A percentile compares a stretch with the other conserved stretches of the same genome.
Conservation (phyloP, 352 stramenopile species). For the Thraustotheca clavata region DNA sequence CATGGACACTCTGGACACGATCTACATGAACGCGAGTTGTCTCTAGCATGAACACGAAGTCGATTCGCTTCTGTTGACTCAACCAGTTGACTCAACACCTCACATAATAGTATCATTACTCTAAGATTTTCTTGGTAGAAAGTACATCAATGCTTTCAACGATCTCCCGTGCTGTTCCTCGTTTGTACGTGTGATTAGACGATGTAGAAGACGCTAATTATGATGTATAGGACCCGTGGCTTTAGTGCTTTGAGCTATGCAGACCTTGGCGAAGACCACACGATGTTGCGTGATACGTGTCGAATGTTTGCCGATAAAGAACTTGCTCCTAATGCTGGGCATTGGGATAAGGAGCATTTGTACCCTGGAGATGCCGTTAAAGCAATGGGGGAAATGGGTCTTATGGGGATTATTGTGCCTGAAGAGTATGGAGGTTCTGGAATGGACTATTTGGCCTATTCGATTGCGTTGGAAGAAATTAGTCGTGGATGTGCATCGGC, state of each 20-base stretch:
- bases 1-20: not conserved
- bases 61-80: too few relatives aligned
- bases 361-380: constrained; percentile 79
- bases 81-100: constrained; percentile 8
- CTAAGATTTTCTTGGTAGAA: not conserved
- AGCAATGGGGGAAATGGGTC: constrained; percentile 87
- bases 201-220: not conserved
- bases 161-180: not conserved
- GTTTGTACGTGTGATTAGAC: not conserved
- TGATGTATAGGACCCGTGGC: not conserved
- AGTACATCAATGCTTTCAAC: not conserved
- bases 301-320: constrained; percentile 93
- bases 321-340: constrained; percentile 81
- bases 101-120: too few relatives aligned
- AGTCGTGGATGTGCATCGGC: constrained; percentile 92
- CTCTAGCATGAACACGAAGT: not conserved
- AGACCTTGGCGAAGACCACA: constrained; percentile 89
- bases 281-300: constrained; percentile 96
- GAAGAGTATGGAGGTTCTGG: constrained; percentile 86
- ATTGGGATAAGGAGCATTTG: constrained; percentile 84
- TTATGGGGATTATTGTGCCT: constrained; percentile 93
- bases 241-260: constrained; percentile 18
- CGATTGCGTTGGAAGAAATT: constrained; percentile 98
- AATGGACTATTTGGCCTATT: constrained; percentile 94
- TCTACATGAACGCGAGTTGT: not conserved